phyloP scores from a whole-genome alignment of 768 basidiomycete species.

The Tricholoma furcatifolium region DNA sequence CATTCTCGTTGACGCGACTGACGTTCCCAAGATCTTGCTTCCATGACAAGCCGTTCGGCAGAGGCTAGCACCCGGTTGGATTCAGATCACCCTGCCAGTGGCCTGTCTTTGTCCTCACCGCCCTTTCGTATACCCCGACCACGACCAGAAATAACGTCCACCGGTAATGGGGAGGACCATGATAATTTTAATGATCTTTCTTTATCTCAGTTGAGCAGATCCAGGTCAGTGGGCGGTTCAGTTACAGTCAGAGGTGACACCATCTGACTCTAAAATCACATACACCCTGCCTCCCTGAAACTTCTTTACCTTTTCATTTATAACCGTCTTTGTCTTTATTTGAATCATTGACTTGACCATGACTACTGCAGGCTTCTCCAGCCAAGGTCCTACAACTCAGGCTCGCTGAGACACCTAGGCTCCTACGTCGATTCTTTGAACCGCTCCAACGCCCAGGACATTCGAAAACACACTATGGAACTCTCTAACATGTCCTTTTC shows the following conservation, averaged over 20 bases:
- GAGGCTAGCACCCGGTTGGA: not conserved
- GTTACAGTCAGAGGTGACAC: slow-evolving; percentile 14
- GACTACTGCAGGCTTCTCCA: slow-evolving; percentile 69
- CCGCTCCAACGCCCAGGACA: slow-evolving; percentile 57
- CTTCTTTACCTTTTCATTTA: slow-evolving; percentile 12
- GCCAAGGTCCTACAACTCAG: slow-evolving; percentile 48
- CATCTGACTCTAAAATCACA: slow-evolving; percentile 22
- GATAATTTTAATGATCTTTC: not conserved
- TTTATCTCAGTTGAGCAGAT: slow-evolving; percentile 39
- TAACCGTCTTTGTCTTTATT: slow-evolving; percentile 6
- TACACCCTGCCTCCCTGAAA: slow-evolving; percentile 13
- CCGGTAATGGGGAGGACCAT: no score
- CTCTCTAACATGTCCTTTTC: slow-evolving; percentile 55
- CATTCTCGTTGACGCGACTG: not conserved
- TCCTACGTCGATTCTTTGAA: slow-evolving; percentile 16
- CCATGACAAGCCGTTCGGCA: slow-evolving; percentile 5
- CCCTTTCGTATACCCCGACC: not conserved
- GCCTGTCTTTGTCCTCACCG: not conserved
- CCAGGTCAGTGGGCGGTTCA: slow-evolving; percentile 44
- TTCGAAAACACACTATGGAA: slow-evolving; percentile 65
- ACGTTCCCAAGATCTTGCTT: not conserved
- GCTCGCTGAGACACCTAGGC: slow-evolving; percentile 24
- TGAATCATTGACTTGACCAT: no score
- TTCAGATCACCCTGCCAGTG: no score
- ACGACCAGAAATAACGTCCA: no score